Percentiles rank a stretch among this genome's conserved stretches.
phyloP scores from a whole-genome alignment of 148 eudicot species.

The Nyssa sinensis region DNA sequence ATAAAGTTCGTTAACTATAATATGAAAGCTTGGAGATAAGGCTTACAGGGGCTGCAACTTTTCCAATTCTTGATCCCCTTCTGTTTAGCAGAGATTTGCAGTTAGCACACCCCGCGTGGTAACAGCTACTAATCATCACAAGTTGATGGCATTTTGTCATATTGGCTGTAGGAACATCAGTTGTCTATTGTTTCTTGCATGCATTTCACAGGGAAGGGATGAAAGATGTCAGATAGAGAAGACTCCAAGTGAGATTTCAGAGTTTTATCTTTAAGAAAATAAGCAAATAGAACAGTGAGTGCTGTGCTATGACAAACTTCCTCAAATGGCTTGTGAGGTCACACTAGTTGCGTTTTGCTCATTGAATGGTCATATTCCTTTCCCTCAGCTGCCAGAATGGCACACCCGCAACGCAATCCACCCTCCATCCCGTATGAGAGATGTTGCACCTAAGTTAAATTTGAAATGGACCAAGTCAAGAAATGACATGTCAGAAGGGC shows the following conservation, averaged over 20 bases:
- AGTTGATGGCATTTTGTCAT: constrained; percentile 21
- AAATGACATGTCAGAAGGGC: constrained; percentile 3
- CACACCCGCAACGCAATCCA: background rate
- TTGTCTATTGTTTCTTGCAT: background rate
- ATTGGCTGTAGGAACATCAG: background rate
- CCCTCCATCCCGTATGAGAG: background rate
- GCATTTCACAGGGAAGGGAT: background rate
- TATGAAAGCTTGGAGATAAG: background rate
- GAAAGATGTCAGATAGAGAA: constrained; percentile 13
- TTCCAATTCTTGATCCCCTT: background rate
- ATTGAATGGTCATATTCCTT: constrained; percentile 23
- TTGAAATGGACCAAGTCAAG: too few species aligned
- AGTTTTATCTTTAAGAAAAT: too few species aligned
- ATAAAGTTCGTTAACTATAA: background rate
- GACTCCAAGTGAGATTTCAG: constrained; percentile 12
- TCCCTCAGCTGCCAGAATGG: background rate
- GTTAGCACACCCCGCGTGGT: background rate
- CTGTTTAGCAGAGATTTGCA: background rate
- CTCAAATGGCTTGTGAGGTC: constrained; percentile 18
- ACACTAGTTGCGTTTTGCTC: constrained; percentile 31
- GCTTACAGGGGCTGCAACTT: background rate
- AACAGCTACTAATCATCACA: constrained; percentile 33
- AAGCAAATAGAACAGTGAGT: too few species aligned
- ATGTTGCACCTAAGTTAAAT: too few species aligned
- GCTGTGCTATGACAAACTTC: background rate